Evolutionary conservation across 192 early-diverging fungal genomes (phyloP).

Genomic region (Coemansia sp.): DNA sequence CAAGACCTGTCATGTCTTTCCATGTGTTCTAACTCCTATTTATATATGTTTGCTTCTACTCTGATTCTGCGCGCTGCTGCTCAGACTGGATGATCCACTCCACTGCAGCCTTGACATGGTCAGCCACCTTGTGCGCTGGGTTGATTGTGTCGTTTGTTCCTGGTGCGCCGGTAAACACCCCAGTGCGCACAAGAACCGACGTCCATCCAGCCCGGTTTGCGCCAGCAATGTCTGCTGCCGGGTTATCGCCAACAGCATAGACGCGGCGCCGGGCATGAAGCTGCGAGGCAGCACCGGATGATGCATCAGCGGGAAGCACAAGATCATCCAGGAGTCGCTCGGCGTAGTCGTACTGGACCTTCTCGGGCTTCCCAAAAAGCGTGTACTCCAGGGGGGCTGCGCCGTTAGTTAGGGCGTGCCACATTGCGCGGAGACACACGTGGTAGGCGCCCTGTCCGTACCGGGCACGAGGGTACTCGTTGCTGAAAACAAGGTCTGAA

Average conservation of each 20-base stretch:
- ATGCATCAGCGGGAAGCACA: slow-evolving; percentile 18
- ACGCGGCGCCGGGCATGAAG: slow-evolving; percentile 28
- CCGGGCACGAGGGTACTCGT: slow-evolving; percentile 74
- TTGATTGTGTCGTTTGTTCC: slow-evolving; percentile 55
- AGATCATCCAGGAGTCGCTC: slow-evolving; percentile 55
- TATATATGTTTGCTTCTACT: background rate
- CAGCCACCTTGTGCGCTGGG: slow-evolving; percentile 61
- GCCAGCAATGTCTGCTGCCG: slow-evolving; percentile 71
- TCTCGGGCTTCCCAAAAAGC: slow-evolving; percentile 81
- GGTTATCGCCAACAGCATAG: slow-evolving; percentile 70
- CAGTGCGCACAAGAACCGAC: slow-evolving; percentile 70
- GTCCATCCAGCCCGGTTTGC: slow-evolving; percentile 74
- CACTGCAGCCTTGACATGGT: slow-evolving; percentile 70
- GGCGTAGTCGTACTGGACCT: slow-evolving; percentile 72
- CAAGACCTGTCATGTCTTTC: too few species aligned
- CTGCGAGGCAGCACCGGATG: slow-evolving; percentile 2
- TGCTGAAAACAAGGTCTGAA: slow-evolving; percentile 76
- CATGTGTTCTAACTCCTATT: background rate
- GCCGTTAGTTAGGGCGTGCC: slow-evolving; percentile 50
- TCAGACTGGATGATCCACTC: slow-evolving; percentile 45
- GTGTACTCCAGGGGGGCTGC: slow-evolving; percentile 58
- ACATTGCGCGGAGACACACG: slow-evolving; percentile 68
- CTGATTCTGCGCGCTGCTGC: background rate
- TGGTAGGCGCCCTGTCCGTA: slow-evolving; percentile 86
- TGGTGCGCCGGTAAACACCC: slow-evolving; percentile 59